These are phyloP conservation scores for Ceratocystis cacaofunesta DNA, from an alignment of 2,329 filamentous ascomycete species.

Conservation along the genomic window DNA sequence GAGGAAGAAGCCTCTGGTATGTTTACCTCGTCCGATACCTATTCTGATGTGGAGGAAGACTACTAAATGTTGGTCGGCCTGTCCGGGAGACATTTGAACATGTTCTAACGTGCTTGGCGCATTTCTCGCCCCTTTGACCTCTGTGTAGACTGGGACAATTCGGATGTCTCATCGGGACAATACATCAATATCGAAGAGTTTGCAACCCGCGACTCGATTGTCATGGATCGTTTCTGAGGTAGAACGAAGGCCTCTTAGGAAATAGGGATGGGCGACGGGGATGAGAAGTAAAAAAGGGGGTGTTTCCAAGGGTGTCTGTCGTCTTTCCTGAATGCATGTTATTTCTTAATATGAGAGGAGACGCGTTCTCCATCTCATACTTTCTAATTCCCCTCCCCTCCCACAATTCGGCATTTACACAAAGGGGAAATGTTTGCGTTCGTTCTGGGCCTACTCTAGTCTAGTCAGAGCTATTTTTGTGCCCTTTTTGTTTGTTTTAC, in stretches of 20 bases:
- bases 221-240: constrained; percentile 4
- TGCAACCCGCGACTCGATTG: neutral
- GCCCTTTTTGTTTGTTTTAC: neutral
- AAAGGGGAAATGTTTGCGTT: neutral
- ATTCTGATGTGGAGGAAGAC: constrained; percentile 5
- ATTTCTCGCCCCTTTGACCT: neutral
- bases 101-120: constrained; percentile 5
- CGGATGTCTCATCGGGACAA: constrained; percentile 8
- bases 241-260: neutral
- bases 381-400: neutral
- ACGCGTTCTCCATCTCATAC: neutral
- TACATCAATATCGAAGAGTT: constrained; percentile 8
- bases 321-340: neutral
- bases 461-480: neutral
- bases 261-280: neutral
- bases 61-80: neutral
- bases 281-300: neutral
- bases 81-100: constrained; percentile 7
- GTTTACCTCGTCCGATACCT: constrained; percentile 21
- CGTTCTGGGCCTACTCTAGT: neutral
- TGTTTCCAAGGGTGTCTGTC: neutral
- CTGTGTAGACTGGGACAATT: constrained; percentile 8
- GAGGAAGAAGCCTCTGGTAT: constrained; percentile 47
- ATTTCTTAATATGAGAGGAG: neutral
- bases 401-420: no score